Conservation (phyloP, 192 early-diverging fungal species). For the Paraglomus brasilianum region DNA sequence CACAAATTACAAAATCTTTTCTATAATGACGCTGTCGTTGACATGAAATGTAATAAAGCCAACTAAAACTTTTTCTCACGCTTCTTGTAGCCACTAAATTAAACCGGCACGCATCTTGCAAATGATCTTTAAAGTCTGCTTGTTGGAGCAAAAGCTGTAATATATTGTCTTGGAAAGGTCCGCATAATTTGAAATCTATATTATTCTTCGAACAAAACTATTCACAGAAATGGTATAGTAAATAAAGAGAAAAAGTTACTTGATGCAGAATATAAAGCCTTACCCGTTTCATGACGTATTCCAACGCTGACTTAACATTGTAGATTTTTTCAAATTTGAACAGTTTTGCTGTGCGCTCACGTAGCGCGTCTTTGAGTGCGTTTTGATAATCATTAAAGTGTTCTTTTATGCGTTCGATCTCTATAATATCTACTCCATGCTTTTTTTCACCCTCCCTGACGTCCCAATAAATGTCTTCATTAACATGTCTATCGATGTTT, state of each 20-base stretch:
- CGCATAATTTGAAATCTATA: neutral
- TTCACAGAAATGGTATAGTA: conserved; percentile 4
- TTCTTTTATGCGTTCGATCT: too few relatives aligned
- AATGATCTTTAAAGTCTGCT: neutral
- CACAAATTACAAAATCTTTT: neutral
- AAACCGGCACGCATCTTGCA: neutral
- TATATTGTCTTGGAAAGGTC: conserved; percentile 2
- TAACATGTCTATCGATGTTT: too few relatives aligned
- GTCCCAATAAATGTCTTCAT: too few relatives aligned
- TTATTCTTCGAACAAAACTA: too few relatives aligned
- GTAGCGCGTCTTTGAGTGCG: too few relatives aligned
- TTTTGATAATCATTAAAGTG: too few relatives aligned
- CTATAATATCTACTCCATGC: too few relatives aligned
- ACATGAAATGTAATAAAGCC: neutral
- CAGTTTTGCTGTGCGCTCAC: neutral
- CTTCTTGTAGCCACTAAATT: neutral
- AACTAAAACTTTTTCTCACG: neutral
- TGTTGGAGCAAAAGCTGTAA: conserved; percentile 1
- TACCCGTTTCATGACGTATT: neutral
- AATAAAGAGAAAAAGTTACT: conserved; percentile 1
- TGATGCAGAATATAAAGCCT: neutral
- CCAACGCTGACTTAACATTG: neutral
- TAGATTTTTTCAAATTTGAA: neutral
- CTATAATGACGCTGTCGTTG: neutral
- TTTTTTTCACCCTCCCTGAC: too few relatives aligned